A percentile compares a stretch with the other conserved stretches of the same genome.
Evolutionary conservation across 805 yeast species (phyloP).

Genomic region (Ogataea siamensis): DNA sequence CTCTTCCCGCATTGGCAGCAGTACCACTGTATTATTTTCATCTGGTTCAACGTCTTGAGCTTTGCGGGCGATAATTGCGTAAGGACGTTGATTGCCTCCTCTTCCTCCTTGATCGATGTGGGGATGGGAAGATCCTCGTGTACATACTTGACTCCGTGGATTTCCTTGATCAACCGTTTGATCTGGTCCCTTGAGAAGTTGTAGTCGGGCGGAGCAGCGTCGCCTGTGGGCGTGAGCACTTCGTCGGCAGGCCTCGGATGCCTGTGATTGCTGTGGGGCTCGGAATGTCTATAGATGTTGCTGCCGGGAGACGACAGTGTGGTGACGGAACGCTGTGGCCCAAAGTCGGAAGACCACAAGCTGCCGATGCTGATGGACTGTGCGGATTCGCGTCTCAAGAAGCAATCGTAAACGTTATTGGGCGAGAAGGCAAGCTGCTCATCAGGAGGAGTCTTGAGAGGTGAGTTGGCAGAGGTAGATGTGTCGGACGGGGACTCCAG

Average conservation of each 20-base stretch:
- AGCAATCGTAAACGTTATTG: background rate
- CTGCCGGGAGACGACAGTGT: conserved; percentile 4
- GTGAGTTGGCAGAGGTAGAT: conserved; percentile 13
- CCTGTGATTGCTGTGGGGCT: background rate
- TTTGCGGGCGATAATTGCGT: conserved; percentile 5
- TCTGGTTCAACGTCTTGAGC: conserved; percentile 15
- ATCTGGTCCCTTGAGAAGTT: conserved; percentile 17
- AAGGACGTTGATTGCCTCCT: conserved; percentile 13
- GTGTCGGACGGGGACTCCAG: conserved; percentile 11
- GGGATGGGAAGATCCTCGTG: background rate
- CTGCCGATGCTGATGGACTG: conserved; percentile 2
- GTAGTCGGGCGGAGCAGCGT: conserved; percentile 12
- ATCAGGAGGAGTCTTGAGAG: conserved; percentile 13
- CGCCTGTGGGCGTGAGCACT: conserved; percentile 14
- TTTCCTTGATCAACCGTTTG: conserved; percentile 15
- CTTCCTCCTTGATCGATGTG: background rate
- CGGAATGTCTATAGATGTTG: background rate
- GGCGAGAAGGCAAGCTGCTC: background rate
- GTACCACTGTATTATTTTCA: conserved; percentile 33
- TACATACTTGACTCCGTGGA: conserved; percentile 9
- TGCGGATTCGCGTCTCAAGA: background rate
- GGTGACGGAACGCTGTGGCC: background rate
- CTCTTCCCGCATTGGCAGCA: conserved; percentile 34
- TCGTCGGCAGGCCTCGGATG: background rate
- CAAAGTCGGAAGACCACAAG: conserved; percentile 1